Base-by-base conservation (phyloP, 305 asterid species). In the Rubia occidens region DNA sequence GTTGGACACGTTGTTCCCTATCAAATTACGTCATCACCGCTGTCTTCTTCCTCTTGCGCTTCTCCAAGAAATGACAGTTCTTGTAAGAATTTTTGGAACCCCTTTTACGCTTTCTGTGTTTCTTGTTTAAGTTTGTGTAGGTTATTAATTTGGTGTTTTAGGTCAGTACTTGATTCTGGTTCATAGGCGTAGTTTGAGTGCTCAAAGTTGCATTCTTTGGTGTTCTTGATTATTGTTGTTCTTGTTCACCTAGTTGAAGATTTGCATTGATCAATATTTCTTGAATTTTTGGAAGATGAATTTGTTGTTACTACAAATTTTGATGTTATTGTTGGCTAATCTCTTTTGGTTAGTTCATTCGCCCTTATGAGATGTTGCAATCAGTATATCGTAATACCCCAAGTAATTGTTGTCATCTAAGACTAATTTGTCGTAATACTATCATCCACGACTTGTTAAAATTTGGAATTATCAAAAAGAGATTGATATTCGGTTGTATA, bases 1-100 rank as follows among this genome's bases (percentile, higher is more conserved):
- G 83, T 92, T 63, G 95, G 96, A 72, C 88, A 89, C 26, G 80
- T 94, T 70, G 77, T 92, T 75, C 70, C 87, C 45, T 85, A 78
- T 62, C 75, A 74, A 64, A 64, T 68, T 66, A 15, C 67, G 26
- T 37, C 67, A 8, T 73, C 86, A 29, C 64, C 87, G 37, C 75
- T 8, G 66, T 61, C 66, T 8, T 15, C 66, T 7, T 75, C 85
- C 32, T 67, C 87, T 35, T 73, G 80, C 11, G 53, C 75, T 6
- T 70, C 90, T 53, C 86, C 90, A 0, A 61, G 76, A 60, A 89
- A 85, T 71, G 85, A 85, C 65, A 75, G 78, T 71, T 77, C 83
- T 60, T 78, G 96, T 91, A 72, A 85, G 91, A 3, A 37, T 60
- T 1, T 53, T 51, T 60, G 21, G 49, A 53, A 55, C 40, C 3